Conservation (phyloP, 2,329 filamentous ascomycete species). For the Aspergillus pseudotamarii region DNA sequence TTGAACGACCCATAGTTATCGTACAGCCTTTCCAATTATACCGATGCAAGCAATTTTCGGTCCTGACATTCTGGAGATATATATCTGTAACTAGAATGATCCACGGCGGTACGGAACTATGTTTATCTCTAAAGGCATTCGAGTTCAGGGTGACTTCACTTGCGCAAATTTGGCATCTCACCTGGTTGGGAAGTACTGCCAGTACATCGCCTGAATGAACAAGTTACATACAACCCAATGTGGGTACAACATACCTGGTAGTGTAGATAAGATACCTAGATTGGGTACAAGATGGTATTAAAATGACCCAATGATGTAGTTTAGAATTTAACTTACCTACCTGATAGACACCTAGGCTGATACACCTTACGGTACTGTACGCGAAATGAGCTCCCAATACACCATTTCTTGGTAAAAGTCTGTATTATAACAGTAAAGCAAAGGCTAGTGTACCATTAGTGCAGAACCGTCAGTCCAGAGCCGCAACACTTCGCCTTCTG, state of each 20-base stretch:
- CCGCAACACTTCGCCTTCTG: background rate
- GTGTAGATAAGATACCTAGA: no score
- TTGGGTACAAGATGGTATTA: background rate
- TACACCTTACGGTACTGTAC: background rate
- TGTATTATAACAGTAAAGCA: conserved; percentile 11
- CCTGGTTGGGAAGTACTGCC: background rate
- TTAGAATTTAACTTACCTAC: conserved; percentile 11
- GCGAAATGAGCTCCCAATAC: background rate
- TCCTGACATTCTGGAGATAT: conserved; percentile 43
- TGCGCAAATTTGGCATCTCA: background rate
- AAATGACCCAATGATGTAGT: conserved; percentile 9
- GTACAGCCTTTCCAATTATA: conserved; percentile 88
- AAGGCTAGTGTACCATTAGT: conserved; percentile 15
- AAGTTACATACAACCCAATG: background rate
- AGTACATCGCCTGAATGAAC: background rate
- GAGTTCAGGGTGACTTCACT: background rate
- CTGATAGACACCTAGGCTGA: background rate
- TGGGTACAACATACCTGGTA: no score
- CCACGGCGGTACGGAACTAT: background rate
- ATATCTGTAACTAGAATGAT: background rate
- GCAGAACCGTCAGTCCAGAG: conserved; percentile 11
- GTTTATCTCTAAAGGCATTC: background rate
- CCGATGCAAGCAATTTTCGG: conserved; percentile 91
- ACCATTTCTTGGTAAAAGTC: background rate
- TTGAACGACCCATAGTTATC: conserved; percentile 23